A percentile compares a stretch with the other conserved stretches of the same genome.
phyloP scores from a whole-genome alignment of 441 rosid genomes.

The Euphorbia celastroides region DNA sequence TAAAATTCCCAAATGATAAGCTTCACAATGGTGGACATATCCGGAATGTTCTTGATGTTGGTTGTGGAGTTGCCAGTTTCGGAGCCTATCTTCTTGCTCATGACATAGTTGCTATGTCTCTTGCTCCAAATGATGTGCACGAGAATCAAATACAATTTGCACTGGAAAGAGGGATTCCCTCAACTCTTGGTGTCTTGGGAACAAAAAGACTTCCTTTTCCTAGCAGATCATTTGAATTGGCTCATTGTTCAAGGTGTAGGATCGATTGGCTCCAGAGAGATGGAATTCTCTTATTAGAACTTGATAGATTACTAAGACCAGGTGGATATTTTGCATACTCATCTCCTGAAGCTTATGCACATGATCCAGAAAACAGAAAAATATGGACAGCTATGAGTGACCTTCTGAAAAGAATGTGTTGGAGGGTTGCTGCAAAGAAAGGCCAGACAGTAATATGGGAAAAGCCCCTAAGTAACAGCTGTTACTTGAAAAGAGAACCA shows the following conservation, averaged over 20 bases:
- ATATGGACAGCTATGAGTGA: constrained; percentile 77
- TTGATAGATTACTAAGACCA: constrained; percentile 87
- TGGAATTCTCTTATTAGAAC: constrained; percentile 84
- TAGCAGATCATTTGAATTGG: constrained; percentile 89
- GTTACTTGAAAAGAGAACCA: constrained; percentile 67
- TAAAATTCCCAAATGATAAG: constrained; percentile 77
- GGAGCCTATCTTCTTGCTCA: constrained; percentile 92
- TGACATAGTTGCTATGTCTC: constrained; percentile 77
- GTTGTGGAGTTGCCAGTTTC: constrained; percentile 96
- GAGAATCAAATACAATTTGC: constrained; percentile 98
- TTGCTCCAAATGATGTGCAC: constrained; percentile 96
- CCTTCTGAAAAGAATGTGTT: constrained; percentile 88
- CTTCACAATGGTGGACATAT: constrained; percentile 73
- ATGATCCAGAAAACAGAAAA: constrained; percentile 73
- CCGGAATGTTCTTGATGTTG: constrained; percentile 89
- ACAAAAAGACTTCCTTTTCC: constrained; percentile 96
- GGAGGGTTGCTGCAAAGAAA: constrained; percentile 67
- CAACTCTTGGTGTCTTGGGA: constrained; percentile 92
- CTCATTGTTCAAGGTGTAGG: constrained; percentile 93
- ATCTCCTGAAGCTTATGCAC: constrained; percentile 95
- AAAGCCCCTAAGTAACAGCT: constrained; percentile 73
- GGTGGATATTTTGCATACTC: constrained; percentile 95
- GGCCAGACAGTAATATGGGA: constrained; percentile 93
- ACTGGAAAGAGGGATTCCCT: constrained; percentile 89
- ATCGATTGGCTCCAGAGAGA: constrained; percentile 98